Evolutionary conservation across 116 monocot genomes (phyloP), one percentile per base, ranked within the genome.

Genomic region (Iris pallida): DNA sequence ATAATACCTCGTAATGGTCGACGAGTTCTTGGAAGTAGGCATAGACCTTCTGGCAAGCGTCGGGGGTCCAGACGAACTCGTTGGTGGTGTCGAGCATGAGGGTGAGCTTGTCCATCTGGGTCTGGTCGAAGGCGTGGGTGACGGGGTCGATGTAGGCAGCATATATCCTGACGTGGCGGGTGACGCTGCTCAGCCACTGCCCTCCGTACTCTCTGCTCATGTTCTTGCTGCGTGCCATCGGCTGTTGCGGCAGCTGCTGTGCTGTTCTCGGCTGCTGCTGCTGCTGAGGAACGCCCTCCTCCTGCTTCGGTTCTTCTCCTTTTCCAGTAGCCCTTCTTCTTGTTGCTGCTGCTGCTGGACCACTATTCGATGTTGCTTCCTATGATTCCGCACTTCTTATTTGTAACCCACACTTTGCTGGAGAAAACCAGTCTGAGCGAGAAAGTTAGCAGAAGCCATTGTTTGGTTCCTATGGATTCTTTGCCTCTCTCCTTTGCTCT

Each of bases 51-150:
- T 94, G 80, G 72, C 90, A 90, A 18, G 87, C 53, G n/a, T 90
- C 90, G 0, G 62, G 69, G 13, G 87, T 94, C 93, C 93, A 94
- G 0, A 79, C 80, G 66, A 94, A 94, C 82, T 94, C 93, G 59
- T 93, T 72, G 53, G 66, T 73, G 1, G 93, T 79, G 40, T 93
- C 90, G 44, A 94, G 90, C 45, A 90, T 61, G 53, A 94, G 82
- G 20, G 90, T 94, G 45, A 94, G 82, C 80, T 94, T 94, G 74
- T 94, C 94, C 85, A 82, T 90, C 87, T 94, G 93, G 0, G 93
- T 90, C 82, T 94, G 90, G 63, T 94, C 87, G 71, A 94, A 87
- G 30, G 81, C 93, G 8, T 85, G 78, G 7, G 84, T 81, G 5
- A 83, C 76, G 0, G 94, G 94, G 52, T 94, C 82, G 75, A 94